Base-by-base conservation (phyloP, 805 yeast genomes). In the Lachancea cidri region DNA sequence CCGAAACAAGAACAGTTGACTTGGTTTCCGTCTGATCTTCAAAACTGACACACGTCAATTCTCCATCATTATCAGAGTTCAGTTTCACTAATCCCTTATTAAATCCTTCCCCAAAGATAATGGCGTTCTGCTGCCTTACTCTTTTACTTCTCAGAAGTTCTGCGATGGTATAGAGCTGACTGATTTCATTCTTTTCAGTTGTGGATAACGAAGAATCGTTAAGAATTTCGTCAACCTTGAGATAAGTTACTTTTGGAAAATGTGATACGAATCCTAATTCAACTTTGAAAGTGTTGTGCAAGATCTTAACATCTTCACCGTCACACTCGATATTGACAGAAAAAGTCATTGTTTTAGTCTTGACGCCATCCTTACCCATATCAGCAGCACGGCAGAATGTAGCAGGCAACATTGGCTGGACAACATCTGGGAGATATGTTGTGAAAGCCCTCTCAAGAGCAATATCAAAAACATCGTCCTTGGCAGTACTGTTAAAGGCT, bases 1-100 rank as follows among this genome's bases (percentile, higher is more conserved):
- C 95, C 1, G 91, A 73, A 2, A 91, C 97, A 18, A 91, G 66
- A 2, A 68, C 53, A 30, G 76, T 78, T 0, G 95, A 79, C 27
- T 68, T 64, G 0, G 78, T 57, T 14, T 56, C 55, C n/a, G 19
- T 29, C 24, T 53, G 55, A 25, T 58, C 54, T 16, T 48, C 51
- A 33, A 62, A 54, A 2, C 41, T 32, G 2, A 64, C 45, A n/a
- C 43, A 41, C 5, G 38, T 25, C 4, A 22, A 6, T 3, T 30
- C 39, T 1, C 38, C 41, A 8, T 42, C 32, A 5, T 44, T 42
- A 14, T 42, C 53, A 1, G 52, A 41, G 4, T 41, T 37, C 3
- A 54, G 18, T 18, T 46, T 45, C 2, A 54, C 55, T 5, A 48
- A 31, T 4, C 65, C 64, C 14, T 45, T 52, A 34, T 57, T 57